phyloP scores from a whole-genome alignment of 352 stramenopile genomes.

The Plasmopara muralis region DNA sequence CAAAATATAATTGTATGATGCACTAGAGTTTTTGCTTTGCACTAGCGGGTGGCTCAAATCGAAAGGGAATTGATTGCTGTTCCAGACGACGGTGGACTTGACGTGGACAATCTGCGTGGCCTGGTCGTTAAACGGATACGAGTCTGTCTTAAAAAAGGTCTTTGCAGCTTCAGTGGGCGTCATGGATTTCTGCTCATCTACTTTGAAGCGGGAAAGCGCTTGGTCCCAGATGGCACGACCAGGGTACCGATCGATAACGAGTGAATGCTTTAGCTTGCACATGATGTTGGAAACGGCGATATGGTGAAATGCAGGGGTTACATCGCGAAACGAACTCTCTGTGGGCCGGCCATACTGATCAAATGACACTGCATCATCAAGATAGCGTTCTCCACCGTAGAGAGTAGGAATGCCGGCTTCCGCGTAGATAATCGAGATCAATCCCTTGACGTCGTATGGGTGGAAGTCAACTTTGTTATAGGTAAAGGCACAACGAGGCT shows the following conservation, averaged over 20 bases:
- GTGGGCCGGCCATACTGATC: conserved; percentile 32
- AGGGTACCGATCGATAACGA: not conserved
- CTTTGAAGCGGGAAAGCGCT: conserved; percentile 28
- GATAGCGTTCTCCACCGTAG: not conserved
- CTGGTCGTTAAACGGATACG: not conserved
- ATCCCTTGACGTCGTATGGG: not conserved
- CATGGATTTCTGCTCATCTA: conserved; percentile 7
- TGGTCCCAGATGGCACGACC: conserved; percentile 34
- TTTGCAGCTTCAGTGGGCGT: too few species aligned
- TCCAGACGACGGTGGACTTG: too few species aligned
- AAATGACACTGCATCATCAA: conserved; percentile 3
- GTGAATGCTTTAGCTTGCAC: not conserved
- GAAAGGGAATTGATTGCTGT: not conserved
- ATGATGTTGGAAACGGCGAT: not conserved
- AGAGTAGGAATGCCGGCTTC: not conserved
- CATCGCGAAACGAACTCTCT: conserved; percentile 28
- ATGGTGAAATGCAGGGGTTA: conserved; percentile 19
- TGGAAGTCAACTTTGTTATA: not conserved
- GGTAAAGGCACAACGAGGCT: not conserved
- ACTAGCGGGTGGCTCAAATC: not conserved
- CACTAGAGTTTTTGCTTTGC: too few species aligned
- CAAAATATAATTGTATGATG: too few species aligned
- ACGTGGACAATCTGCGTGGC: not conserved
- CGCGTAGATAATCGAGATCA: not conserved
- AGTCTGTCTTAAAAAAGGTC: too few species aligned